Evolutionary conservation across 2,329 filamentous ascomycete genomes (phyloP).

Genomic region (Westerdykella ornata): DNA sequence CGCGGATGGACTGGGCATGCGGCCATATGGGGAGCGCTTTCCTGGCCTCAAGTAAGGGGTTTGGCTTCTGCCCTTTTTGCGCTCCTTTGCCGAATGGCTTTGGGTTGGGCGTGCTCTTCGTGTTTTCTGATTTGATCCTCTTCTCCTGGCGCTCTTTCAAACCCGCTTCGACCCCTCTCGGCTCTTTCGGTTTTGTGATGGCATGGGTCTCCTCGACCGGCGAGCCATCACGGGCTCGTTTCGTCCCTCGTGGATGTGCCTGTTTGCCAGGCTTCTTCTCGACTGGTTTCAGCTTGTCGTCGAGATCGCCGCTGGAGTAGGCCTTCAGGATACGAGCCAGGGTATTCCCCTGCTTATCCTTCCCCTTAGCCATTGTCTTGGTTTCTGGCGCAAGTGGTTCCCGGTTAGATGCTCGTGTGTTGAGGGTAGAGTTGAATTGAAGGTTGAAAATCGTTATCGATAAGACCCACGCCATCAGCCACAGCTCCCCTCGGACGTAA

Average conservation of each 20-base stretch:
- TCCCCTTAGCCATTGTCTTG: slow-evolving; percentile 6
- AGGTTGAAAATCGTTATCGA: no score
- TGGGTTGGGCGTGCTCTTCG: neutral
- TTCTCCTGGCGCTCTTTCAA: neutral
- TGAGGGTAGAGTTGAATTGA: no score
- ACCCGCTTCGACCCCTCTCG: no score
- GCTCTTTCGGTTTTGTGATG: neutral
- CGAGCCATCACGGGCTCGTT: neutral
- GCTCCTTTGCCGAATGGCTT: neutral
- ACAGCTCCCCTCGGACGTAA: no score
- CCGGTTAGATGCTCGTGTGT: no score
- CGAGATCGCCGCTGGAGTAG: neutral
- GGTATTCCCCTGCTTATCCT: neutral
- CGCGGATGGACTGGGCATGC: slow-evolving; percentile 62
- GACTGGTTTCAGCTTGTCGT: neutral
- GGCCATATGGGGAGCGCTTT: slow-evolving; percentile 75
- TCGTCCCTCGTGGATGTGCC: neutral
- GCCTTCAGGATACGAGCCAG: neutral
- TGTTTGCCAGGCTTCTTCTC: neutral
- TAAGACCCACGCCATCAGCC: no score
- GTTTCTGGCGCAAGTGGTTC: no score
- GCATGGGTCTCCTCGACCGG: neutral
- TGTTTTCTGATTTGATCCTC: neutral
- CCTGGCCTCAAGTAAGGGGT: slow-evolving; percentile 47
- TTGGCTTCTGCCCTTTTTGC: slow-evolving; percentile 39